Conservation (phyloP, 768 basidiomycete genomes). For the Lentinula aciculospora region DNA sequence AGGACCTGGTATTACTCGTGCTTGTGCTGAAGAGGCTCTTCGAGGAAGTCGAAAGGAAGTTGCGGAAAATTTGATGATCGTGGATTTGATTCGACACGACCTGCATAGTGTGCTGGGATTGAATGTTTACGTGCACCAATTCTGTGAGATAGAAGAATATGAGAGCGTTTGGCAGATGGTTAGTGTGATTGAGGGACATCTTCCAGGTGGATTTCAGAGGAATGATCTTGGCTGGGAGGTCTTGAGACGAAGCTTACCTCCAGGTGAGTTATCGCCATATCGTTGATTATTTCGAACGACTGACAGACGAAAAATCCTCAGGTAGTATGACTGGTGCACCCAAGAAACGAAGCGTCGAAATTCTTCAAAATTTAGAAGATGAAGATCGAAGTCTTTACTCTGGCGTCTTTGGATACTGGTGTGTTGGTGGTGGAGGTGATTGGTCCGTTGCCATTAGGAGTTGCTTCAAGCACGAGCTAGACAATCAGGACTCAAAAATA, state of each 20-base stretch:
- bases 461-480: constrained; percentile 66
- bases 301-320: constrained; percentile 19
- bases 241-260: constrained; percentile 74
- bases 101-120: constrained; percentile 80
- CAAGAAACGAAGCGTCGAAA: constrained; percentile 89
- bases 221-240: constrained; percentile 72
- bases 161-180: constrained; percentile 95
- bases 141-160: constrained; percentile 88
- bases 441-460: constrained; percentile 94
- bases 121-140: constrained; percentile 75
- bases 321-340: constrained; percentile 98
- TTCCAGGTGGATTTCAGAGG: constrained; percentile 32
- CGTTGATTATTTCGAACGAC: neutral
- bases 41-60: constrained; percentile 79
- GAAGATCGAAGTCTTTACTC: constrained; percentile 78
- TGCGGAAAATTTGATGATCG: constrained; percentile 98
- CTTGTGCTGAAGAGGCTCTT: constrained; percentile 58
- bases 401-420: constrained; percentile 91
- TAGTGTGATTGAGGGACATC: constrained; percentile 80
- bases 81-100: constrained; percentile 93
- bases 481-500: constrained; percentile 7
- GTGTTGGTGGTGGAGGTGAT: constrained; percentile 82
- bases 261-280: constrained; percentile 44
- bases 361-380: constrained; percentile 76
- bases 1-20: constrained; percentile 54